Evolutionary conservation across 768 basidiomycete species (phyloP), one percentile per base, ranked within the genome.

Genomic region (Phaeotremella skinneri): DNA sequence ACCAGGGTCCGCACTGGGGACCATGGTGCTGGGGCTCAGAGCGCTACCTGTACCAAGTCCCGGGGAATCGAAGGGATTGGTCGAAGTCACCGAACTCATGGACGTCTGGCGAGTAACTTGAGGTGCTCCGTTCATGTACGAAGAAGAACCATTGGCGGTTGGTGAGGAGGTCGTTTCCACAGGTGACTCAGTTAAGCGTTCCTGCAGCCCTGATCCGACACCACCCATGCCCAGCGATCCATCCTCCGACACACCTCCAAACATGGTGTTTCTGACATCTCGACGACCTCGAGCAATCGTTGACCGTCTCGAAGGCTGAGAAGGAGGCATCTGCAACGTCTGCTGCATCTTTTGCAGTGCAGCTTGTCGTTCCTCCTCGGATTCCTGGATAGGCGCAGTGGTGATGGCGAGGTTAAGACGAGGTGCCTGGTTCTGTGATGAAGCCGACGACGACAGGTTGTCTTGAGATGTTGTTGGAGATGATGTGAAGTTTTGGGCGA

Each of bases 251-350:
- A 47, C 37, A 32, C 57, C 59, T 21, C 56, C 70, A 61, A 72
- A 76, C 68, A 74, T 79, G 11, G 78, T 76, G 53, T 78, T 75
- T n/a, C 79, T 67, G 17, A 78, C 77, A 58, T 77, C 78, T 27
- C 79, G 62, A 27, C 78, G 61, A 16, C 77, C 80, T 34, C 80
- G 63, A 2, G 77, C 78, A 27, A 75, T 56, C 11, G 75, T 72
- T 39, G 61, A 25, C 54, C 74, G 53, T 27, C 66, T 59, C 0
- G 59, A 49, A 1, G 70, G 65, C 29, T 68, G 62, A 2, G 72
- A 65, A n/a, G 71, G 66, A 2, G 74, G 64, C 27, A 77, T 56
- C 21, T 73, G 68, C 6, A 80, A 68, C 1, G 78, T 76, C 37
- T 68, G 71, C 56, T 78, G 76, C 66, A 79, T 72, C 51, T 66